phyloP scores from a whole-genome alignment of 805 yeast genomes.

The Barnettozyma botsteinii region DNA sequence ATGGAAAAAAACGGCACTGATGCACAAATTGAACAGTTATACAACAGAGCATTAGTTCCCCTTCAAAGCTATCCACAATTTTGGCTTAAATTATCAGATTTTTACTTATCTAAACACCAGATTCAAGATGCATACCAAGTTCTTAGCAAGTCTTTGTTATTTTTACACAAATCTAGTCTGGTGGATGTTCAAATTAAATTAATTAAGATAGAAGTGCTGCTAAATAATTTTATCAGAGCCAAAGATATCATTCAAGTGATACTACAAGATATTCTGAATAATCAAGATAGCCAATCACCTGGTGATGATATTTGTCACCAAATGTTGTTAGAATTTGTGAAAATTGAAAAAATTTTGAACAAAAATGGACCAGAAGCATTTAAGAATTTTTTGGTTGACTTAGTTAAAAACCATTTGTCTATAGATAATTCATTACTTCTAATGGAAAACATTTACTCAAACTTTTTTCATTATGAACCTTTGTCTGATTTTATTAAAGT shows the following conservation, averaged over 20 bases:
- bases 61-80: conserved; percentile 40
- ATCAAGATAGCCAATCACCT: neutral
- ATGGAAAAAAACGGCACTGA: conserved; percentile 33
- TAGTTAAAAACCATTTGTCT: conserved; percentile 5
- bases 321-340: conserved; percentile 1
- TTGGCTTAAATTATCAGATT: conserved; percentile 48
- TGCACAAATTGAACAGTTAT: conserved; percentile 27
- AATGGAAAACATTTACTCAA: neutral
- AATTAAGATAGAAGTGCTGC: conserved; percentile 38
- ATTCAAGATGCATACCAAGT: conserved; percentile 34
- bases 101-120: conserved; percentile 28
- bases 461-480: neutral
- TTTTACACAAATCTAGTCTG: conserved; percentile 20
- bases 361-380: neutral
- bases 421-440: neutral
- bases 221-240: conserved; percentile 34
- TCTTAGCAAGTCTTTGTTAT: conserved; percentile 31
- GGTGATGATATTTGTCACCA: neutral
- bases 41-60: conserved; percentile 43
- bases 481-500: neutral
- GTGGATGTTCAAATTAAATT: conserved; percentile 32
- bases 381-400: neutral
- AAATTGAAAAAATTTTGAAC: conserved; percentile 5
- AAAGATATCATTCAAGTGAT: conserved; percentile 11
- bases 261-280: conserved; percentile 1